phyloP scores from a whole-genome alignment of 2,329 filamentous ascomycete genomes.

The Sarocladiaceae sp. region DNA sequence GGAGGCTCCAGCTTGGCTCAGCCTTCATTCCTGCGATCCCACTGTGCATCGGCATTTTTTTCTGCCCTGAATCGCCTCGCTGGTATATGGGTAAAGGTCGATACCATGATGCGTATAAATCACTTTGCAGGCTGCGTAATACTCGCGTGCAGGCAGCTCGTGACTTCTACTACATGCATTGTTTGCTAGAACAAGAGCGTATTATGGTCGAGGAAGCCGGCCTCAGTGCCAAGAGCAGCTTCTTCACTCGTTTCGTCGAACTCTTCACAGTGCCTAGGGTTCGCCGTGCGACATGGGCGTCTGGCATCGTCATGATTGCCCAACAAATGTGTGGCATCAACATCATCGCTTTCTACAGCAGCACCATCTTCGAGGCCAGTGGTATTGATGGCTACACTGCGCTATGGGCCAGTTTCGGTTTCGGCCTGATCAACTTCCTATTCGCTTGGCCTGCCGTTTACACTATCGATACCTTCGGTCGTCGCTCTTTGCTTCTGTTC shows the following conservation, averaged over 20 bases:
- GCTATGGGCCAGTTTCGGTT: conserved; percentile 28
- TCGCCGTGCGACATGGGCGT: conserved; percentile 34
- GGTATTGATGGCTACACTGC: conserved; percentile 39
- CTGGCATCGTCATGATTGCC: conserved; percentile 25
- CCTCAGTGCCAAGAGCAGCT: conserved; percentile 14
- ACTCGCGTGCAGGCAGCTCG: conserved; percentile 56
- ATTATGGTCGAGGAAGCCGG: conserved; percentile 22
- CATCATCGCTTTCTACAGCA: conserved; percentile 46
- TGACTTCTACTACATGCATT: conserved; percentile 58
- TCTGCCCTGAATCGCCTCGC: conserved; percentile 61
- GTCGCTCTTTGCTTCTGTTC: conserved; percentile 36
- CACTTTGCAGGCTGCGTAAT: conserved; percentile 53
- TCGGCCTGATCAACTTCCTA: conserved; percentile 48
- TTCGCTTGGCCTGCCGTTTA: conserved; percentile 51
- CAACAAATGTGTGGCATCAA: conserved; percentile 26
- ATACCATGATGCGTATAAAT: conserved; percentile 50
- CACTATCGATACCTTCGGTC: conserved; percentile 49
- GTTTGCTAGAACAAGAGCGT: conserved; percentile 28
- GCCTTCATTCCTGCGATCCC: conserved; percentile 63
- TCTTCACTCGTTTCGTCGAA: conserved; percentile 38
- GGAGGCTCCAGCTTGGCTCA: conserved; percentile 61
- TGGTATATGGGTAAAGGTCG: conserved; percentile 62
- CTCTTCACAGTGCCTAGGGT: conserved; percentile 43
- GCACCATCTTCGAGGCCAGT: conserved; percentile 42
- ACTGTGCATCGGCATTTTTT: conserved; percentile 50